phyloP scores from a whole-genome alignment of 495 filamentous ascomycete genomes.

The Stereocaulon alpinum region DNA sequence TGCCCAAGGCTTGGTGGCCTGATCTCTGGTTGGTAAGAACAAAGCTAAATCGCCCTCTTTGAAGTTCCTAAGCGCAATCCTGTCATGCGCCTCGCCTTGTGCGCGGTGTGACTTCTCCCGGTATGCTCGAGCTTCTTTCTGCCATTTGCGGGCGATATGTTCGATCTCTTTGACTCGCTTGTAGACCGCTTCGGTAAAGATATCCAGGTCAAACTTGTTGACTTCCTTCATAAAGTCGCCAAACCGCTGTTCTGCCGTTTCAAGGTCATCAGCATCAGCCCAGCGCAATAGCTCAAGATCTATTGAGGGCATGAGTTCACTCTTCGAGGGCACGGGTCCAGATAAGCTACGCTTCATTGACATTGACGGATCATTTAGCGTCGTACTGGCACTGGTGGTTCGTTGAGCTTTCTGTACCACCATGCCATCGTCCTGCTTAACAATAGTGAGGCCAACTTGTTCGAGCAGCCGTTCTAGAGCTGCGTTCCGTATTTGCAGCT shows the following conservation, averaged over 20 bases:
- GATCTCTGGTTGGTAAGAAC: slow-evolving; percentile 89
- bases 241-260: slow-evolving; percentile 61
- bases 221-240: slow-evolving; percentile 57
- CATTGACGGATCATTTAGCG: slow-evolving; percentile 50
- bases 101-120: slow-evolving; percentile 77
- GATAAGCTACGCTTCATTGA: slow-evolving; percentile 32
- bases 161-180: slow-evolving; percentile 87
- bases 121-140: slow-evolving; percentile 76
- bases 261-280: slow-evolving; percentile 57
- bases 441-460: slow-evolving; percentile 69
- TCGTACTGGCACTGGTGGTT: slow-evolving; percentile 51
- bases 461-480: slow-evolving; percentile 70
- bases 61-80: slow-evolving; percentile 93
- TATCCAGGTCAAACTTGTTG: slow-evolving; percentile 67
- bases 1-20: slow-evolving; percentile 89
- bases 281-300: slow-evolving; percentile 66
- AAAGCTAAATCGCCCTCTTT: slow-evolving; percentile 93
- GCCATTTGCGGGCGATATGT: slow-evolving; percentile 76
- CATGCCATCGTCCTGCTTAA: slow-evolving; percentile 62
- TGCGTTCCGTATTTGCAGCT: slow-evolving; percentile 67
- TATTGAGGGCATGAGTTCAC: slow-evolving; percentile 29
- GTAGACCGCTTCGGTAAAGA: slow-evolving; percentile 68
- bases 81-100: slow-evolving; percentile 84
- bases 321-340: slow-evolving; percentile 25
- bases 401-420: slow-evolving; percentile 65